Base-by-base conservation (phyloP, 2,329 filamentous ascomycete species). In the Nakataea oryzae region DNA sequence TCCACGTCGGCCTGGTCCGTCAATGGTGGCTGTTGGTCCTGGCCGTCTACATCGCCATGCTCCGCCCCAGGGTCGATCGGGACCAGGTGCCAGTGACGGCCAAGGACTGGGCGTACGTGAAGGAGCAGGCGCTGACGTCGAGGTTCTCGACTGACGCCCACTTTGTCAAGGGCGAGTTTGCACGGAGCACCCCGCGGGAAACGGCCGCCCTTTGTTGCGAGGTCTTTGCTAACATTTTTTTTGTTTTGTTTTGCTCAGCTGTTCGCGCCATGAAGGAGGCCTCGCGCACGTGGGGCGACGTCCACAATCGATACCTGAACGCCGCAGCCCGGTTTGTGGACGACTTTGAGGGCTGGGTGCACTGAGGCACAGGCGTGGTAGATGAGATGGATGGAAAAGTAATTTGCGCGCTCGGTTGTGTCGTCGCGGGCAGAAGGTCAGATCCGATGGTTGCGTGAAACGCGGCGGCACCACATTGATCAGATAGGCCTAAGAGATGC, bases 1-100 rank as follows among this genome's bases (percentile, higher is more conserved):
- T 87, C 68, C 93, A 96, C 67, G 73, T 91, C 57, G 78, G 78
- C 27, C 77, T 99, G 5, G 80, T 97, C 11, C 81, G 89, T 54
- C 87, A 96, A 72, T 97, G 95, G 92, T 96, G 91, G 90, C 76
- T 99, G 6, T 82, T 96, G 55, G 85, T 88, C 0, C 73, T 97
- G 55, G 83, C 86, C 0, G 83, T 93, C 13, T 97, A 95, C 71
- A 84, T 96, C 61, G 77, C 86, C 2, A 87, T 90, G 69, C 76
- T 88, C 29, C 82, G 93, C 26, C 95, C 93, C 0, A 76, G 80
- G 63, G 85, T 96, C 62, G 82, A 89, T 62, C 76, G 84, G n/a
- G 82, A 87, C 62, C 79, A 82, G 30, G 81, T 95, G 63, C 78
- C 80, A 6, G 79, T 81, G 55, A 84, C 91, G 57, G 68, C 85